Evolutionary conservation across 208 protist genomes (phyloP).

Genomic region (Naegleria gruberi): DNA sequence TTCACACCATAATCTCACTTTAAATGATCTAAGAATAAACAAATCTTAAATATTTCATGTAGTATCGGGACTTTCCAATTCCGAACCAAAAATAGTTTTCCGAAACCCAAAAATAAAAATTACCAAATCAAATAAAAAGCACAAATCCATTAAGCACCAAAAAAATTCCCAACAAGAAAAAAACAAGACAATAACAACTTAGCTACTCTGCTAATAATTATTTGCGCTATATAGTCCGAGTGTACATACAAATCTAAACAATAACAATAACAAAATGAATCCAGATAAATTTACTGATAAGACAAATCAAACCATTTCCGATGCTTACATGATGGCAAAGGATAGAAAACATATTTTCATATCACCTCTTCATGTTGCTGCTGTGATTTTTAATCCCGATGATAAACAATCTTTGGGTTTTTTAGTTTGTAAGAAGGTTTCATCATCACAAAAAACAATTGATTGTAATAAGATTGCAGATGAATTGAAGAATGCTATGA

Average conservation of each 20-base stretch:
- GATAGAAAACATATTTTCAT: neutral
- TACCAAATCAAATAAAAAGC: too few species aligned
- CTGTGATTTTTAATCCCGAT: slow-evolving; percentile 15
- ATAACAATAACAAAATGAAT: neutral
- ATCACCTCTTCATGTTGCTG: slow-evolving; percentile 21
- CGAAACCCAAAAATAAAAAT: too few species aligned
- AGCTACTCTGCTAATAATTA: too few species aligned
- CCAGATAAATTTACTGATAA: neutral
- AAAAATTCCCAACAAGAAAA: too few species aligned
- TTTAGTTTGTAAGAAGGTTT: neutral
- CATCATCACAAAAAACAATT: neutral
- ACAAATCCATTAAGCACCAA: too few species aligned
- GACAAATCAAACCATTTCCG: neutral
- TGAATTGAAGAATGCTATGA: neutral
- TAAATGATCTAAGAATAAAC: too few species aligned
- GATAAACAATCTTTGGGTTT: neutral
- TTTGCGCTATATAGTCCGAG: too few species aligned
- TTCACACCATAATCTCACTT: too few species aligned
- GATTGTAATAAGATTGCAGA: neutral
- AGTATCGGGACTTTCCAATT: too few species aligned
- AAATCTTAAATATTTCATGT: too few species aligned
- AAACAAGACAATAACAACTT: too few species aligned
- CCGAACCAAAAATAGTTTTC: too few species aligned
- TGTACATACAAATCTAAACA: neutral
- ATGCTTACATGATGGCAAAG: neutral